A percentile compares a stretch with the other conserved stretches of the same genome.
Evolutionary conservation across 2,329 filamentous ascomycete genomes (phyloP).

Genomic region (Elsinoe australis): DNA sequence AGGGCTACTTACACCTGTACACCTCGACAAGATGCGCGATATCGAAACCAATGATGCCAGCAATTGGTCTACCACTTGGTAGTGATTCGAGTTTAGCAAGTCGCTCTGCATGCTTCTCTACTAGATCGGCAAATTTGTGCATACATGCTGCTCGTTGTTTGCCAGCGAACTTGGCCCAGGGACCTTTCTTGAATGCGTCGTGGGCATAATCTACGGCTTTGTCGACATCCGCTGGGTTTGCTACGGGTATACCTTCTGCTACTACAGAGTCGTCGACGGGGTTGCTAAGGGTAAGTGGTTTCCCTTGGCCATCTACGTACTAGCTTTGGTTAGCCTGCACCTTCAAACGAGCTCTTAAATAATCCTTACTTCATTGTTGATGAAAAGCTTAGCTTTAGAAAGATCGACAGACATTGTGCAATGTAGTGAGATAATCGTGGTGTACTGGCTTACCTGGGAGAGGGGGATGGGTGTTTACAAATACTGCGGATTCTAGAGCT

Average conservation of each 20-base stretch:
- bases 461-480: too few species aligned
- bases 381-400: constrained; percentile 15
- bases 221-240: constrained; percentile 56
- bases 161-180: constrained; percentile 9
- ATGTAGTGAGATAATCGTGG: too few species aligned
- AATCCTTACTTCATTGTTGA: constrained; percentile 20
- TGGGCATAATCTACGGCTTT: constrained; percentile 61
- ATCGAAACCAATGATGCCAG: constrained; percentile 3
- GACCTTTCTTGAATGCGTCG: constrained; percentile 52
- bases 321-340: too few species aligned
- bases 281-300: constrained; percentile 44
- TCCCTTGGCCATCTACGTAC: constrained; percentile 22
- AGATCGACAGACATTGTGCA: constrained; percentile 10
- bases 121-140: constrained; percentile 21
- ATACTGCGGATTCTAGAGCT: too few species aligned
- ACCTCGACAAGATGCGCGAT: neutral
- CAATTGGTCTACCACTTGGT: constrained; percentile 18
- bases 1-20: neutral
- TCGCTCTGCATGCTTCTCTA: constrained; percentile 20
- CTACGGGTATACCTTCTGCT: constrained; percentile 39
- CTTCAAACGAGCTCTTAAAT: too few species aligned
- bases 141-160: constrained; percentile 5
- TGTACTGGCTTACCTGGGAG: too few species aligned
- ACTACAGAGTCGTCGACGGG: constrained; percentile 45
- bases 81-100: constrained; percentile 21